phyloP scores from a whole-genome alignment of 495 filamentous ascomycete genomes.

The Sabuloglossum arenarium region DNA sequence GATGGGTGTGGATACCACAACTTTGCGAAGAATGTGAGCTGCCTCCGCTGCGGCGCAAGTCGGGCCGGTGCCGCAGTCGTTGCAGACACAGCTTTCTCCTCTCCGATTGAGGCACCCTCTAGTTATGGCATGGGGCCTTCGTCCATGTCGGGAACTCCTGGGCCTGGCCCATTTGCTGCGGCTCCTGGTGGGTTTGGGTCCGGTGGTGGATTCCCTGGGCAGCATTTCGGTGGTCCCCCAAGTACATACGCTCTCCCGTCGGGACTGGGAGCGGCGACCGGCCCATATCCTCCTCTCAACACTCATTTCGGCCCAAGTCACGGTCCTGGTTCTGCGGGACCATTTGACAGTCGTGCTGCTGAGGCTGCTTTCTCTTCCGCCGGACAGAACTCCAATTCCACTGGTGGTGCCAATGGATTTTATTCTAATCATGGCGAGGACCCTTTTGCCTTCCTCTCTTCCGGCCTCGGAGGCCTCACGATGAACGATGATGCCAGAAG shows the following conservation, averaged over 20 bases:
- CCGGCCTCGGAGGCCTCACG: conserved; percentile 57
- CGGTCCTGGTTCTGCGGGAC: conserved; percentile 60
- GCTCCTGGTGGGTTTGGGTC: conserved; percentile 49
- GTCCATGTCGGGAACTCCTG: conserved; percentile 51
- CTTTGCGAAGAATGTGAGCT: conserved; percentile 97
- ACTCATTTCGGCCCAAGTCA: conserved; percentile 39
- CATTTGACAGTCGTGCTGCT: conserved; percentile 82
- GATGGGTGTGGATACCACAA: conserved; percentile 98
- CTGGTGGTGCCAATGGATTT: conserved; percentile 32
- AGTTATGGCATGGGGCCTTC: conserved; percentile 44
- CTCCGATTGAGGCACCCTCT: conserved; percentile 69
- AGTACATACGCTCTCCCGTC: conserved; percentile 83
- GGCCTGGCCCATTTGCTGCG: conserved; percentile 59
- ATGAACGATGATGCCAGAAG: conserved; percentile 54
- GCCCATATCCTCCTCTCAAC: conserved; percentile 67
- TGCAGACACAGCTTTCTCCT: conserved; percentile 80
- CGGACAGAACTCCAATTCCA: conserved; percentile 42
- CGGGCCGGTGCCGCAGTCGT: conserved; percentile 84
- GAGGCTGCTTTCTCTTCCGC: conserved; percentile 84
- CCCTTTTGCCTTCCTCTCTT: conserved; percentile 77
- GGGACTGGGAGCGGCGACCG: conserved; percentile 55
- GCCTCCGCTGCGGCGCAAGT: conserved; percentile 85
- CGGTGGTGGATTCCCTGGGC: conserved; percentile 49
- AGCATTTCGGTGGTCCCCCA: conserved; percentile 73
- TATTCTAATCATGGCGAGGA: conserved; percentile 41